Conservation (phyloP, 768 basidiomycete species). For the Clathrus columnatus region DNA sequence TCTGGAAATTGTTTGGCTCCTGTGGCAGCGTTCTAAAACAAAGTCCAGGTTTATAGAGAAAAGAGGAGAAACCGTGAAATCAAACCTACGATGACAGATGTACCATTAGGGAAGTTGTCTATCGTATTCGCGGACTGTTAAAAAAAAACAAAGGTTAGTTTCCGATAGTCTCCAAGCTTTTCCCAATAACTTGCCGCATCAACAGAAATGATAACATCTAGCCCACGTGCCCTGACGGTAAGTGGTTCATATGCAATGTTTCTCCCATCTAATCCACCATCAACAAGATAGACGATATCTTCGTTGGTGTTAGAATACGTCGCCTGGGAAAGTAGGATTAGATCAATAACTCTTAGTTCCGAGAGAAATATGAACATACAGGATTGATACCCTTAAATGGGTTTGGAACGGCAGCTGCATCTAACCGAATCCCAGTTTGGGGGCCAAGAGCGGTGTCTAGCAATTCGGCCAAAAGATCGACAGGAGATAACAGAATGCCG, state of each 20-base stretch:
- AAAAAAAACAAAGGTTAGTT: background rate
- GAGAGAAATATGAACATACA: background rate
- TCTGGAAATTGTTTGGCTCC: slow-evolving; percentile 26
- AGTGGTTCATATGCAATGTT: slow-evolving; percentile 43
- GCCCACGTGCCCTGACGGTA: slow-evolving; percentile 33
- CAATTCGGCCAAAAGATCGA: slow-evolving; percentile 24
- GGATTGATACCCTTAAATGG: slow-evolving; percentile 29
- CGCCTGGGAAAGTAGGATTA: background rate
- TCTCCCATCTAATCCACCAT: slow-evolving; percentile 36
- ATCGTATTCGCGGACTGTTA: background rate
- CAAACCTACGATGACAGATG: slow-evolving; percentile 1
- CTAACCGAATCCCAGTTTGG: slow-evolving; percentile 16
- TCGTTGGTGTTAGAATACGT: slow-evolving; percentile 28
- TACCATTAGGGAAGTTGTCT: slow-evolving; percentile 3
- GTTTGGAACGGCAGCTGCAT: slow-evolving; percentile 28
- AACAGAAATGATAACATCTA: slow-evolving; percentile 44
- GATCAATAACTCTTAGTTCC: background rate
- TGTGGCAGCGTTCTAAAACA: slow-evolving; percentile 20
- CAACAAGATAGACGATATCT: slow-evolving; percentile 26
- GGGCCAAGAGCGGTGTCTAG: slow-evolving; percentile 7
- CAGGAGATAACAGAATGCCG: slow-evolving; percentile 11
- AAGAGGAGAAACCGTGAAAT: background rate
- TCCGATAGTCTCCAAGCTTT: no score
- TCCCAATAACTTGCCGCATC: no score
- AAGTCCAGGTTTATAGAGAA: background rate